Evolutionary conservation across 1,284 basidiomycete species (phyloP), one percentile per base, ranked within the genome.

Genomic region (Tilletia caries): DNA sequence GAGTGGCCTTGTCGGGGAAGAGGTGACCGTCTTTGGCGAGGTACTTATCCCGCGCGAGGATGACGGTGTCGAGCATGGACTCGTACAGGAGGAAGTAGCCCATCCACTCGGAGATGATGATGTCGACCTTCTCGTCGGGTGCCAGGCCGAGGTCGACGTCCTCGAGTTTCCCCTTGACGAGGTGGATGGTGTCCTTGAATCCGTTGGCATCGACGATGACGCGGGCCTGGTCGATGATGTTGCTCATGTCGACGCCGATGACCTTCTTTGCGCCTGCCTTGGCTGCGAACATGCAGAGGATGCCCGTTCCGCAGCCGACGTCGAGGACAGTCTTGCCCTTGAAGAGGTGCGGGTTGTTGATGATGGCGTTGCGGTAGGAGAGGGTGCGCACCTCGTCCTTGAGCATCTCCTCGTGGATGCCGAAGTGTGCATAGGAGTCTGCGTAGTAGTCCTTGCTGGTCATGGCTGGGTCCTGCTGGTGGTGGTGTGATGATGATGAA

Each of bases 21-120:
- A 99, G 92, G 68, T 92, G 87, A 65, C 96, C 96, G 67, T 86
- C 92, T n/a, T n/a, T n/a, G n/a, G 84, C 85, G 75, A 99, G 89
- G 86, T 97, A 99, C 85, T 92, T 92, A 88, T 99, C 96, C 71
- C 96, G 89, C 18, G 96, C 96, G 68, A 95, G 87, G 41, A 99
- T 89, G 67, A 99, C 96, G 54, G 95, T 97, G 86, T 98, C 95
- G 75, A 98, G 89, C 96, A 99, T 98, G 83, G 93, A 95, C 85
- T 99, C 96, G 87, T 98, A 99, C 29, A 98, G 89, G 64, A 86
- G 77, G 80, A 86, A 85, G 83, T 85, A 86, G 62, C 93, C 93
- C 93, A 96, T 96, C 93, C 93, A 96, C 85, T 99, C 96, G 71
- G 95, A 98, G 83, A 99, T 93, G 86, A 99, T 98, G 85, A 99